Evolutionary conservation across 1,284 basidiomycete genomes (phyloP), one percentile per base, ranked within the genome.

Genomic region (Ustilago curta): DNA sequence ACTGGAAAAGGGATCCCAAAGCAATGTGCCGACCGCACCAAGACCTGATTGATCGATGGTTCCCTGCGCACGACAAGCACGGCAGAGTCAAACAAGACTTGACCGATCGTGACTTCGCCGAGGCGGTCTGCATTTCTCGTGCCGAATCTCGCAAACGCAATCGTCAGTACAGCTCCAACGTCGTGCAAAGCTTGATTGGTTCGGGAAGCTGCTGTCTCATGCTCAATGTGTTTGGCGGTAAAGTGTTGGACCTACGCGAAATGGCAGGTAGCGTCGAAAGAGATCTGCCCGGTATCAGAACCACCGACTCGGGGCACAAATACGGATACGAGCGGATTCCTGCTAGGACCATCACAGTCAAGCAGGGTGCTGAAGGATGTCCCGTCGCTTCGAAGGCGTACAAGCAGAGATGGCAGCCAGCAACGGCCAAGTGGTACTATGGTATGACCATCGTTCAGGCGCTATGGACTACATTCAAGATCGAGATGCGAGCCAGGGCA

Each of bases 401-500:
- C 27, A 44, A 50, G 44, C 68, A 70, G 44, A 61, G 58, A n/a
- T 73, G 70, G 70, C 70, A 73, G 27, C 70, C 70, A 4, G 70
- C 65, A 4, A 73, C 70, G 9, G 65, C 19, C 8, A 59, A 68
- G 39, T 48, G 65, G 48, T 59, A 23, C 45, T 73, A 32, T 39
- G 70, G 70, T 25, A 73, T 73, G 70, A 73, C 70, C 9, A 73
- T 73, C 31, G 16, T 65, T 4, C 59, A 73, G 19, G 70, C 70
- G 18, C 58, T 73, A 3, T 73, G 57, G 54, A 68, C 65, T 16
- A 73, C 60, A 11, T 68, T 73, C 58, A 68, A 69, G 18, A 73
- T 73, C 47, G 70, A 73, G 47, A 69, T 73, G 64, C 60, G 47
- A 2, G 61, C 65, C 6, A 61, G 69, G 35, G 62, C 69, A 4